Evolutionary conservation across 2,329 filamentous ascomycete species (phyloP), one percentile per base, ranked within the genome.

Genomic region (Beauveria caledonica): DNA sequence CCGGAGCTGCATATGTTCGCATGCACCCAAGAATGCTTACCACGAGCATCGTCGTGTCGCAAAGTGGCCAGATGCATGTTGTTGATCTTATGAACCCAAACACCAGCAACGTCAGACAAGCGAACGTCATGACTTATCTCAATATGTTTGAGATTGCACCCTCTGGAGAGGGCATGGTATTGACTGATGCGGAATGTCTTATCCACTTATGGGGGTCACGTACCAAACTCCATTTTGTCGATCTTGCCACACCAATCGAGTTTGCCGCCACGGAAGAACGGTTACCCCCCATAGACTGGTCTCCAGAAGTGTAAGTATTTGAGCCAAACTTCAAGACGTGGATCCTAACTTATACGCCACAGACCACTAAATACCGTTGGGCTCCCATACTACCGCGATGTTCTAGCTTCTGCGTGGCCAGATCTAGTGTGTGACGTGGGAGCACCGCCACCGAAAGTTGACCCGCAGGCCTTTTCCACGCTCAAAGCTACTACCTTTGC

Each of bases 1-100:
- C 92, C 2, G 92, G 94, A 10, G 94, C 93, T 42, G 93, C 94
- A 40, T 96, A 92, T 76, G 92, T 97, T 46, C 87, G 94, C 62
- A 94, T 99, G 89, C 94, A 99, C 72, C 94, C 95, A 1, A 88
- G 92, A 67, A 89, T 99, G 83, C 88, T 92, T 21, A 97, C 94
- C 0, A 97, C 95, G 0, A 93, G 90, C 68, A 92, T 99, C 63
- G 90, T 99, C 54, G 87, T 92, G 29, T 96, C 93, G 3, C 91
- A 95, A 68, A 89, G 86, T 48, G 94, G 95, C 1, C 92, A 97
- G 72, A 89, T 99, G 72, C 93, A 99, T 71, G 88, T 97, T 15
- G 91, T 97, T 55, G 94, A 99, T 72, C 82, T 99, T 5, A 91
- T 95, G 85, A 96, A 96, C 64, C 90, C 91, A 0, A 92, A 95